Conservation (phyloP, 2,329 filamentous ascomycete species). For the Leptographium flavum region DNA sequence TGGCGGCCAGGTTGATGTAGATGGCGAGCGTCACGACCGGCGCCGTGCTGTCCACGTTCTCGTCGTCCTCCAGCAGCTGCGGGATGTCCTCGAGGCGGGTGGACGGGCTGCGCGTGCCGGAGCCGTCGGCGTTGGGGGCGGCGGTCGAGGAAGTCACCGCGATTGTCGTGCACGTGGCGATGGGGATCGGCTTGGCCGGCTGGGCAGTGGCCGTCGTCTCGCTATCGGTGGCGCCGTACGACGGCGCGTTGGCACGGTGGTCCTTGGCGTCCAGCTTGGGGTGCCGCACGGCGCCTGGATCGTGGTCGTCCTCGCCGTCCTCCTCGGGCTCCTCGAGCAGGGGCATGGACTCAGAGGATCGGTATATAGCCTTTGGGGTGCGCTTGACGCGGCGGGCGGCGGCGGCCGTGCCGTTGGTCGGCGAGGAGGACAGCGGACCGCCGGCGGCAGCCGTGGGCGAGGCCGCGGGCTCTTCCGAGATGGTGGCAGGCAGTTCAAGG, state of each 20-base stretch:
- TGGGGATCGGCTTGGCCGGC: conserved; percentile 9
- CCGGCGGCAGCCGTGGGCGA: conserved; percentile 13
- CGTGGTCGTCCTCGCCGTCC: conserved; percentile 26
- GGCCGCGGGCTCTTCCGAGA: conserved; percentile 47
- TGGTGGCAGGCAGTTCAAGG: conserved; percentile 55
- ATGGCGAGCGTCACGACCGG: conserved; percentile 76
- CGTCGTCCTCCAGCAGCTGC: conserved; percentile 48
- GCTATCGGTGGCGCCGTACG: neutral
- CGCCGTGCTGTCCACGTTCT: conserved; percentile 55
- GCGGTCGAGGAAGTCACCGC: no score
- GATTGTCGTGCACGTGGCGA: neutral
- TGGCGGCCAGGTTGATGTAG: conserved; percentile 71
- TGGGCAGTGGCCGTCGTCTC: neutral
- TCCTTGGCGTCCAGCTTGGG: conserved; percentile 9
- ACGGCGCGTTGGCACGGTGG: neutral
- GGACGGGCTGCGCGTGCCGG: conserved; percentile 18
- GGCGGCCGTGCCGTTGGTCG: neutral
- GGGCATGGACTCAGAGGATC: conserved; percentile 53
- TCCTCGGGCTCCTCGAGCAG: conserved; percentile 36
- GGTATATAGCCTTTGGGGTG: conserved; percentile 78
- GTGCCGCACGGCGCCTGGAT: conserved; percentile 25
- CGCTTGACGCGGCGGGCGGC: conserved; percentile 47
- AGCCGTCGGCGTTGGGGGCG: neutral
- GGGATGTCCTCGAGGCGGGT: conserved; percentile 40
- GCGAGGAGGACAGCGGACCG: neutral